These are phyloP conservation scores for Paraglomus brasilianum DNA, from an alignment of 192 early-diverging fungal species.

Conservation along the genomic window DNA sequence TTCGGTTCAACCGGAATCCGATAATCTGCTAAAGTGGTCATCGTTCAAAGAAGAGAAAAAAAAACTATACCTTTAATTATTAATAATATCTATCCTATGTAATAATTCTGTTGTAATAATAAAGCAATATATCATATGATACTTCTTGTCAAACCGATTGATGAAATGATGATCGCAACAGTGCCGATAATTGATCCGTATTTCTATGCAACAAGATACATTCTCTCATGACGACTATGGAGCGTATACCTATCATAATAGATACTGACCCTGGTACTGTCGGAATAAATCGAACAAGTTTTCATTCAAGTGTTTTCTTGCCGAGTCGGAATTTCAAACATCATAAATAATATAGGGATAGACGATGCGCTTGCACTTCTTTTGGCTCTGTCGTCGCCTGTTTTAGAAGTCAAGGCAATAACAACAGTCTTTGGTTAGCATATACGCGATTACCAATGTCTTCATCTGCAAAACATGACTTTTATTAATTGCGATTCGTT, in stretches of 20 bases:
- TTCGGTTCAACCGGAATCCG: conserved; percentile 69
- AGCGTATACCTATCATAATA: conserved; percentile 35
- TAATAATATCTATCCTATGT: too few relatives aligned
- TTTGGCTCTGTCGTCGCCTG: conserved; percentile 45
- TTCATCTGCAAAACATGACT: neutral
- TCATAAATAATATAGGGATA: conserved; percentile 25
- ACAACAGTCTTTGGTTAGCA: conserved; percentile 48
- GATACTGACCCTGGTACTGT: conserved; percentile 37
- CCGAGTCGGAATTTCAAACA: too few relatives aligned
- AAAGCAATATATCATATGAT: too few relatives aligned
- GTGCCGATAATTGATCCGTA: too few relatives aligned
- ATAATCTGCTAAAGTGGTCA: neutral
- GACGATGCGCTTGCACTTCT: conserved; percentile 52
- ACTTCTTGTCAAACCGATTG: too few relatives aligned
- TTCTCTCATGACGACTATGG: neutral
- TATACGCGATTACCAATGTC: neutral
- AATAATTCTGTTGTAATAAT: too few relatives aligned
- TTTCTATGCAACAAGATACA: neutral
- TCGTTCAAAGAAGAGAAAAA: too few relatives aligned
- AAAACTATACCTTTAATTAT: too few relatives aligned
- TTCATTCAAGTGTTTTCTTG: too few relatives aligned
- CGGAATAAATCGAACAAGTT: too few relatives aligned
- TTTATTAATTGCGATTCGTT: neutral
- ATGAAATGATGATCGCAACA: too few relatives aligned
- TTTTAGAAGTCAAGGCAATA: conserved; percentile 46